Evolutionary conservation across 208 protist genomes (phyloP), one percentile per base, ranked within the genome.

Genomic region (Lotmaria passim): DNA sequence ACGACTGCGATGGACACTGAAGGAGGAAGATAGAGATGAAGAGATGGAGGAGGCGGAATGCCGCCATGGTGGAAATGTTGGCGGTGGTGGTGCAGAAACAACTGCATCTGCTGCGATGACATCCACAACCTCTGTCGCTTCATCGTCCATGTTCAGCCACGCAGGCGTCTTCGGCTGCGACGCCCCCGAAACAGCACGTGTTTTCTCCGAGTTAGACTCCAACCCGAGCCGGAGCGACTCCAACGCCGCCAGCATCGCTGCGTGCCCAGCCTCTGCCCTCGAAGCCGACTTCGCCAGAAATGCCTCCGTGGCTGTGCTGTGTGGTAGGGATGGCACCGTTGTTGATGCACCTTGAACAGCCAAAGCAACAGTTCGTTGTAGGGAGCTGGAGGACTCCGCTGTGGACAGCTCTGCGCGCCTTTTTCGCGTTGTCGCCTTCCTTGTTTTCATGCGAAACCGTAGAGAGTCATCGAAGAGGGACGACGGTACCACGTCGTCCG

Each of bases 221-320:
- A 63, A 17, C 24, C 46, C 21, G 19, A 39, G 60, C 23, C 53
- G 60, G 12, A 75, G 61, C 1, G 61, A 38, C 24, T 34, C 64
- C 2, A 75, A 50, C 14, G 70, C 70, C 1, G 70, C 31, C 33
- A 69, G 50, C 70, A 75, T 68, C 43, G 70, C 70, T 7, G 61
- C 34, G 6, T 10, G 23, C 19, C 61, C 60, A 4, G 70, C 51
- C 30, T 44, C 43, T 39, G 38, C 12, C 24, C 70, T 63, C 14
- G 70, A 33, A 1, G 70, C 44, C 17, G 61, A 52, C 34, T 48
- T 10, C n/a, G 61, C 50, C 38, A 75, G 53, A 57, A 75, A 38
- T 7, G 52, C 50, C 7, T 17, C 12, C 26, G 36, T 63, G n/a
- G 70, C 10, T 23, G 61, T 36, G 19, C 61, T 64, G 7, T 31